Evolutionary conservation across 768 basidiomycete species (phyloP).

Genomic region (Steccherinum ochraceum): DNA sequence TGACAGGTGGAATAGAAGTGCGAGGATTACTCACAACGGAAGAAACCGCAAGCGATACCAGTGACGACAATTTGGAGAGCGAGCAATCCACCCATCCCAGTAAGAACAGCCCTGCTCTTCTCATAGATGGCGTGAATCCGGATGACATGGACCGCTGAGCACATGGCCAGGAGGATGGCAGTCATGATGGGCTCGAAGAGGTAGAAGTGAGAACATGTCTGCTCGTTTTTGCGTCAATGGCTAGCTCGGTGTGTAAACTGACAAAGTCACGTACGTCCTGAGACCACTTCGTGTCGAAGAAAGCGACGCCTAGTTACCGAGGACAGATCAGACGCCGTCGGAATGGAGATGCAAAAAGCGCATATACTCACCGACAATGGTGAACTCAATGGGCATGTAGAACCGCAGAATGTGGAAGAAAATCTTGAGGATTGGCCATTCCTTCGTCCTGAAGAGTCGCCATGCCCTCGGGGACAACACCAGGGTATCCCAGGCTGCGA

Average conservation of each 20-base stretch:
- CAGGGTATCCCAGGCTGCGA: conserved; percentile 86
- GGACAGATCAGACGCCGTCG: no score
- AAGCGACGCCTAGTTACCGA: conserved; percentile 57
- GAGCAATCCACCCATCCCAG: conserved; percentile 50
- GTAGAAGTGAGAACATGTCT: conserved; percentile 66
- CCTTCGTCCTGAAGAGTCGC: conserved; percentile 52
- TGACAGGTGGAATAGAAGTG: conserved; percentile 2
- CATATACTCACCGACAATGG: conserved; percentile 57
- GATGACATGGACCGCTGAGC: conserved; percentile 69
- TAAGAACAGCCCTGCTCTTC: conserved; percentile 48
- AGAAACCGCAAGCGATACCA: conserved; percentile 74
- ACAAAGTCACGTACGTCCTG: conserved; percentile 36
- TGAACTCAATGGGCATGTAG: conserved; percentile 78
- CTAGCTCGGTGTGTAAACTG: neutral
- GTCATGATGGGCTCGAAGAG: conserved; percentile 86
- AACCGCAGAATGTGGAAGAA: conserved; percentile 69
- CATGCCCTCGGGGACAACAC: conserved; percentile 77
- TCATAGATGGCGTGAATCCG: conserved; percentile 78
- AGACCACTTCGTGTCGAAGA: conserved; percentile 72
- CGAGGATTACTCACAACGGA: conserved; percentile 44
- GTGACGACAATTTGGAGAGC: conserved; percentile 67
- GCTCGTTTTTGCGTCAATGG: neutral
- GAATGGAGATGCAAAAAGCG: no score
- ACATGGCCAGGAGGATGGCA: conserved; percentile 69
- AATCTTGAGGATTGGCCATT: conserved; percentile 75